phyloP scores from a whole-genome alignment of 179 eudicot genomes.

The Camellia oleifera region DNA sequence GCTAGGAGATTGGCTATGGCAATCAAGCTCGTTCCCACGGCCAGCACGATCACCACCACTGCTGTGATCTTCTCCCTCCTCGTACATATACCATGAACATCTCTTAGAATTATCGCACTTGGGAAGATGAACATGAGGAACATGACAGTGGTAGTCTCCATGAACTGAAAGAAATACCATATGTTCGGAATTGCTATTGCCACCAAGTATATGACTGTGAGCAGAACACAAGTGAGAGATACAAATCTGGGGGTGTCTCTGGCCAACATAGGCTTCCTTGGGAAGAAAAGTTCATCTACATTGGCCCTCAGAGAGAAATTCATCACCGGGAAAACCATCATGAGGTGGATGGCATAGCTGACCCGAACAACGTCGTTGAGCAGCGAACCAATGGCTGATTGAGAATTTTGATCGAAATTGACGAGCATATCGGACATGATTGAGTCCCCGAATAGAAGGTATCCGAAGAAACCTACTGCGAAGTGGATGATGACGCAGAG shows the following conservation, averaged over 20 bases:
- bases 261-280: slow-evolving; percentile 28
- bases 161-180: slow-evolving; percentile 57
- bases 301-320: slow-evolving; percentile 57
- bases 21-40: slow-evolving; percentile 43
- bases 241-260: slow-evolving; percentile 37
- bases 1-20: slow-evolving; percentile 60
- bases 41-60: slow-evolving; percentile 40
- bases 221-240: slow-evolving; percentile 32
- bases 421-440: slow-evolving; percentile 65
- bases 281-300: slow-evolving; percentile 48
- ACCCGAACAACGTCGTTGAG: slow-evolving; percentile 46
- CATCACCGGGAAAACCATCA: slow-evolving; percentile 58
- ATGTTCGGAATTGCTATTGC: slow-evolving; percentile 58
- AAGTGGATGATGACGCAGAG: slow-evolving; percentile 56
- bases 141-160: slow-evolving; percentile 58
- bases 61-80: slow-evolving; percentile 48
- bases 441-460: slow-evolving; percentile 62
- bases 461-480: slow-evolving; percentile 60
- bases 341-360: slow-evolving; percentile 65
- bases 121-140: slow-evolving; percentile 61
- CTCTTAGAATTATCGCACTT: slow-evolving; percentile 50
- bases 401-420: slow-evolving; percentile 49
- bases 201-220: slow-evolving; percentile 31
- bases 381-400: slow-evolving; percentile 26
- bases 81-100: slow-evolving; percentile 55